These are phyloP conservation scores for Dendrobium officinale DNA, from an alignment of 106 monocot species.

Conservation along the genomic window DNA sequence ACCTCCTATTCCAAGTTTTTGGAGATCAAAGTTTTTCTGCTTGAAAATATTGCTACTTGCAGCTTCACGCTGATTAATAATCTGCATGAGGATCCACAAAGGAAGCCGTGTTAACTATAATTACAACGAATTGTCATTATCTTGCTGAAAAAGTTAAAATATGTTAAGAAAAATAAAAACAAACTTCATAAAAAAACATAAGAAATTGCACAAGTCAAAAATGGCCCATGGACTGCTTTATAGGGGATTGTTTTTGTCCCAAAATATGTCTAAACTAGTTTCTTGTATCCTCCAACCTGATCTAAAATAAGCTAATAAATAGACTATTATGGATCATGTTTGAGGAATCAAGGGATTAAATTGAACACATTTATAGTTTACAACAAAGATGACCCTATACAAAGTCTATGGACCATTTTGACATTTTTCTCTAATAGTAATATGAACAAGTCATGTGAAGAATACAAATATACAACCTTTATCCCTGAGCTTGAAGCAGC, in stretches of 20 bases:
- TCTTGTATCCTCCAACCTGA: no score
- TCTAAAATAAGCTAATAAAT: no score
- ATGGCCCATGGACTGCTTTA: no score
- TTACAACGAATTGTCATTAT: not conserved
- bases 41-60: conserved; percentile 82
- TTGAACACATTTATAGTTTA: no score
- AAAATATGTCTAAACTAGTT: no score
- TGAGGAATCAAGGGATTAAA: no score
- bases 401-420: no score
- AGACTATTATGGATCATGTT: no score
- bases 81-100: conserved; percentile 14
- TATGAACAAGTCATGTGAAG: not conserved
- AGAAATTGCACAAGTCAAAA: not conserved
- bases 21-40: conserved; percentile 91
- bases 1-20: conserved; percentile 93
- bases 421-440: not conserved
- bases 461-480: conserved; percentile 43
- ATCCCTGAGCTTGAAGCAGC: conserved; percentile 80
- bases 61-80: conserved; percentile 7
- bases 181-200: not conserved
- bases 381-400: no score
- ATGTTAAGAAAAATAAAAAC: not conserved
- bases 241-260: no score
- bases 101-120: not conserved
- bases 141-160: not conserved